A percentile compares a stretch with the other conserved stretches of the same genome.
Conservation (phyloP, 2,329 filamentous ascomycete species). For the Neopestalotiopsis clavispora region DNA sequence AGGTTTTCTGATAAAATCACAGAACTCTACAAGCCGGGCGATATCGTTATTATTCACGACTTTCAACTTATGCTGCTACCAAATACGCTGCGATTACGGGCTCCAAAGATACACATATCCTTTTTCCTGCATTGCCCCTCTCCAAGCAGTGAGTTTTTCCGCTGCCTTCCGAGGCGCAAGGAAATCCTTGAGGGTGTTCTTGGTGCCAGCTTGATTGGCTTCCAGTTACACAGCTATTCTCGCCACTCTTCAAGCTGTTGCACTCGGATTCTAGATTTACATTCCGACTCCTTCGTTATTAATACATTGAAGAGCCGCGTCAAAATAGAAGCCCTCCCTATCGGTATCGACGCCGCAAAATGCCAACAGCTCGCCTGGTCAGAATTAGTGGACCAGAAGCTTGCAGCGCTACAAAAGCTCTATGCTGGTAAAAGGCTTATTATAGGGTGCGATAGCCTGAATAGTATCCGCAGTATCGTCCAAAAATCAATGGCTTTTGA, state of each 20-base stretch:
- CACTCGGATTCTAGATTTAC: slow-evolving; percentile 87
- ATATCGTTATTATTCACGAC: slow-evolving; percentile 91
- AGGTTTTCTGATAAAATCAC: slow-evolving; percentile 90
- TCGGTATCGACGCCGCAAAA: slow-evolving; percentile 87
- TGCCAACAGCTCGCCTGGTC: slow-evolving; percentile 79
- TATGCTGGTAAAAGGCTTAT: slow-evolving; percentile 95
- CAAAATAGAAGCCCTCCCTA: slow-evolving; percentile 90
- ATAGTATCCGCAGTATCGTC: slow-evolving; percentile 90
- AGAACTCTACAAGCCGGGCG: slow-evolving; percentile 88
- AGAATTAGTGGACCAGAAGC: slow-evolving; percentile 71
- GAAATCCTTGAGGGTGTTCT: slow-evolving; percentile 89
- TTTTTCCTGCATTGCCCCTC: slow-evolving; percentile 96
- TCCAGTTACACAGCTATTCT: slow-evolving; percentile 95
- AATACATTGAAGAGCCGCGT: slow-evolving; percentile 89
- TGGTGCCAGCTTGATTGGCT: slow-evolving; percentile 90
- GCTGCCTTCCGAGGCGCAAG: slow-evolving; percentile 85
- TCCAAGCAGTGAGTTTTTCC: slow-evolving; percentile 93
- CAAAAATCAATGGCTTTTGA: slow-evolving; percentile 96
- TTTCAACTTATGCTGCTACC: slow-evolving; percentile 92
- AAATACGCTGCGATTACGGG: slow-evolving; percentile 81
- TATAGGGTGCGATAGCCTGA: slow-evolving; percentile 90
- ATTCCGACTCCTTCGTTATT: slow-evolving; percentile 82
- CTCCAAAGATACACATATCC: slow-evolving; percentile 89
- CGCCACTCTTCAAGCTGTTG: slow-evolving; percentile 95
- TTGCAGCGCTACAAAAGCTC: slow-evolving; percentile 72